phyloP scores from a whole-genome alignment of 805 yeast species.

The Schwanniomyces polymorphus region DNA sequence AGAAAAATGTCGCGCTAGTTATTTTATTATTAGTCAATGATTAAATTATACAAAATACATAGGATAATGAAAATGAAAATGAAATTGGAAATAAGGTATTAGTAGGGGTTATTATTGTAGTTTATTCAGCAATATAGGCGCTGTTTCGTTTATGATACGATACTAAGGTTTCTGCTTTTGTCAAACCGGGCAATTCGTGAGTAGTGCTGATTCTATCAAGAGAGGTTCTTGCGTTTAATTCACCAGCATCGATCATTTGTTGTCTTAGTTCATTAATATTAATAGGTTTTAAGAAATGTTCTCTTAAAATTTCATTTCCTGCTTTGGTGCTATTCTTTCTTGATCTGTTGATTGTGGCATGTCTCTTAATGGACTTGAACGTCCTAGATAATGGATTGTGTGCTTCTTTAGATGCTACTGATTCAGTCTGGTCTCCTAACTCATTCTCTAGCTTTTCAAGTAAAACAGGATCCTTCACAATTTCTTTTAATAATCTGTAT shows the following conservation, averaged over 20 bases:
- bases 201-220: conserved; percentile 43
- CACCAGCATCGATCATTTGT: conserved; percentile 40
- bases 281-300: conserved; percentile 32
- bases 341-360: conserved; percentile 25
- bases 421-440: conserved; percentile 7
- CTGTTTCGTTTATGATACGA: conserved; percentile 44
- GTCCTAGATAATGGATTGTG: conserved; percentile 24
- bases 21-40: background rate
- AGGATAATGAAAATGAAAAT: background rate
- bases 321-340: conserved; percentile 18
- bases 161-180: conserved; percentile 48
- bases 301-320: conserved; percentile 18
- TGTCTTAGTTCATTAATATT: conserved; percentile 32
- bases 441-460: conserved; percentile 34
- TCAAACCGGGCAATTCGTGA: conserved; percentile 49
- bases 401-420: conserved; percentile 4
- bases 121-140: conserved; percentile 11
- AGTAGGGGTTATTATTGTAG: background rate
- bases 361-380: conserved; percentile 34
- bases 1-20: background rate
- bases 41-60: background rate
- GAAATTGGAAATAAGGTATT: background rate
- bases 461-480: conserved; percentile 35
- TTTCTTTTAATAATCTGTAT: conserved; percentile 30
- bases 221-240: conserved; percentile 33